These are phyloP conservation scores for Hymenochaete sp. DNA, from an alignment of 1,284 basidiomycete genomes.

Conservation along the genomic window DNA sequence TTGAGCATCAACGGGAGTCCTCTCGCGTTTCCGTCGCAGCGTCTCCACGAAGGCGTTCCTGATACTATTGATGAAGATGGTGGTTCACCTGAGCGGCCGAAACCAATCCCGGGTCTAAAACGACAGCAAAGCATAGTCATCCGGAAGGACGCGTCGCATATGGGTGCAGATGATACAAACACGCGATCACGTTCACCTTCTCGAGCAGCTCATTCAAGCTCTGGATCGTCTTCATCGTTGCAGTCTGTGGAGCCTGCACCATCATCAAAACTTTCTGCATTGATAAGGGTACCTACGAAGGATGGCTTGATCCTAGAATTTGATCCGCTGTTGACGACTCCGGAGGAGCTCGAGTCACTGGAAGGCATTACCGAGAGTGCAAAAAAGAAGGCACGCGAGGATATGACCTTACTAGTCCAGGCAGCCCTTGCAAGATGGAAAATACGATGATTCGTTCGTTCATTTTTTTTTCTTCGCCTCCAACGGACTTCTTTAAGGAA, in stretches of 20 bases:
- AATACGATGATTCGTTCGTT: constrained; percentile 29
- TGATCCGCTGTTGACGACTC: constrained; percentile 63
- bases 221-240: constrained; percentile 25
- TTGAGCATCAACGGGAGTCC: constrained; percentile 72
- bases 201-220: constrained; percentile 35
- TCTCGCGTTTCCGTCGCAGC: constrained; percentile 43
- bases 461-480: background rate
- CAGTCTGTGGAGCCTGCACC: constrained; percentile 18
- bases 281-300: constrained; percentile 62
- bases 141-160: constrained; percentile 35
- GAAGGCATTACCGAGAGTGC: constrained; percentile 71
- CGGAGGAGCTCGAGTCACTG: constrained; percentile 56
- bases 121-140: constrained; percentile 56
- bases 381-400: constrained; percentile 68
- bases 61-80: constrained; percentile 21
- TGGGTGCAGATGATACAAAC: constrained; percentile 34
- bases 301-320: constrained; percentile 74
- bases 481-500: background rate
- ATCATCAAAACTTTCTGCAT: constrained; percentile 29
- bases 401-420: constrained; percentile 61
- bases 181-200: constrained; percentile 26
- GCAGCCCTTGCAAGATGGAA: constrained; percentile 68
- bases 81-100: constrained; percentile 18
- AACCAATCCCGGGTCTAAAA: constrained; percentile 33
- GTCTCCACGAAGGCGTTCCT: constrained; percentile 23